Evolutionary conservation across 257 asterid species (phyloP).

Genomic region (Hygrophila difformis): DNA sequence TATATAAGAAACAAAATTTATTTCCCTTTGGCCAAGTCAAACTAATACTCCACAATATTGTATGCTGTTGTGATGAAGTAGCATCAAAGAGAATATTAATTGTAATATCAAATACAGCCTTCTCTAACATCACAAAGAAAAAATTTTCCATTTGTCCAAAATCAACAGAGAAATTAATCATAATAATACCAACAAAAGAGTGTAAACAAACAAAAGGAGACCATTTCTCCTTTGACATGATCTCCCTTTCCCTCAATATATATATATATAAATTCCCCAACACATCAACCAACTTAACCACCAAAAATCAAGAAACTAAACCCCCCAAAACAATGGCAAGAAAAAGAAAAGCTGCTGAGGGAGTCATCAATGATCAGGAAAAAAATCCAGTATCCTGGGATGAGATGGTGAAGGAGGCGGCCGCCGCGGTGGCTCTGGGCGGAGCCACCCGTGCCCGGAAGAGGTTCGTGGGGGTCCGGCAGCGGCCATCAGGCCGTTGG

Average conservation of each 20-base stretch:
- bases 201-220: background rate
- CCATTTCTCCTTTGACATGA: constrained; percentile 1
- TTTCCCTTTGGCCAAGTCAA: too few species aligned
- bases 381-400: constrained; percentile 24
- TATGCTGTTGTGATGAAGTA: too few species aligned
- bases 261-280: background rate
- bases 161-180: background rate
- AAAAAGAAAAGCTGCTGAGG: constrained; percentile 44
- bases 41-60: too few species aligned
- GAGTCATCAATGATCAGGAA: constrained; percentile 16
- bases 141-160: constrained; percentile 3
- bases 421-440: constrained; percentile 31
- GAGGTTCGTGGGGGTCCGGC: constrained; percentile 69
- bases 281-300: constrained; percentile 4
- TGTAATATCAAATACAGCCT: too few species aligned
- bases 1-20: too few species aligned
- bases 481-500: constrained; percentile 80
- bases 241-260: background rate
- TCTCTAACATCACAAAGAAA: too few species aligned
- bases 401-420: constrained; percentile 50
- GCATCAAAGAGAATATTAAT: too few species aligned
- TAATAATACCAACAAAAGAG: background rate
- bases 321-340: constrained; percentile 41
- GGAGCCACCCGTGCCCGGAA: constrained; percentile 43
- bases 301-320: too few species aligned